Percentiles rank a stretch among this genome's conserved stretches.
These are phyloP conservation scores for Leishmania turanica DNA, from an alignment of 208 protist genomes.

Conservation along the genomic window DNA sequence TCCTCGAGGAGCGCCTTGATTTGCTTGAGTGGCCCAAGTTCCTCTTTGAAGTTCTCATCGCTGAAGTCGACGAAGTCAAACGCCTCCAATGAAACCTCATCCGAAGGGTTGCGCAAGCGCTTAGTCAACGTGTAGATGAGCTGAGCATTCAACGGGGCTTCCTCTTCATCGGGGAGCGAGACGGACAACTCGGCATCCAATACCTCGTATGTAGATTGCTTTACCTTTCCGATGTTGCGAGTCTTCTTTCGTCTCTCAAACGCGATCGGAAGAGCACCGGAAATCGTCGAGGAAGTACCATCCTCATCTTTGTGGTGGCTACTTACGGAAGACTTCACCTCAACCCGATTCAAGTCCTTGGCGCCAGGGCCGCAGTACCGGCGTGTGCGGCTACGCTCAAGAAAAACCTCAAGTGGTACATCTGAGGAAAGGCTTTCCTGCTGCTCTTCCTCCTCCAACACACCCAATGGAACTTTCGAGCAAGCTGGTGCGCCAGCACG, in stretches of 20 bases:
- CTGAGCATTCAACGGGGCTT: slow-evolving; percentile 52
- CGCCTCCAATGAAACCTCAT: slow-evolving; percentile 38
- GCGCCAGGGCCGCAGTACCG: slow-evolving; percentile 16
- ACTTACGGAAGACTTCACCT: slow-evolving; percentile 14
- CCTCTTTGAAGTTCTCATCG: slow-evolving; percentile 53
- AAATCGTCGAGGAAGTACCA: slow-evolving; percentile 12
- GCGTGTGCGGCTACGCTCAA: slow-evolving; percentile 10
- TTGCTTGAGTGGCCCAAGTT: slow-evolving; percentile 39
- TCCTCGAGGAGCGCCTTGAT: slow-evolving; percentile 45
- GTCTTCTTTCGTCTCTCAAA: slow-evolving; percentile 28
- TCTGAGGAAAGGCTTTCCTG: slow-evolving; percentile 25
- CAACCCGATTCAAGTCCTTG: slow-evolving; percentile 3
- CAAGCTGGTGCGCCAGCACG: slow-evolving; percentile 27
- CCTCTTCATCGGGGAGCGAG: slow-evolving; percentile 31
- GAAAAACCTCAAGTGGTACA: slow-evolving; percentile 20
- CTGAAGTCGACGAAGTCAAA: slow-evolving; percentile 53
- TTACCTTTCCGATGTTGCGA: slow-evolving; percentile 16
- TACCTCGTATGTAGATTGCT: slow-evolving; percentile 10
- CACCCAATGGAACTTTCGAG: slow-evolving; percentile 17
- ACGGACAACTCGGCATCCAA: slow-evolving; percentile 22
- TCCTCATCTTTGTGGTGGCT: slow-evolving; percentile 20
- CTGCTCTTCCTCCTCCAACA: slow-evolving; percentile 13
- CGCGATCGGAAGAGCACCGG: slow-evolving; percentile 13
- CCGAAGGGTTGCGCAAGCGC: slow-evolving; percentile 27
- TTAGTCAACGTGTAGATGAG: slow-evolving; percentile 43